Evolutionary conservation across 129 eudicot genomes (phyloP), one percentile per base, ranked within the genome.

Genomic region (Mikania micrantha): DNA sequence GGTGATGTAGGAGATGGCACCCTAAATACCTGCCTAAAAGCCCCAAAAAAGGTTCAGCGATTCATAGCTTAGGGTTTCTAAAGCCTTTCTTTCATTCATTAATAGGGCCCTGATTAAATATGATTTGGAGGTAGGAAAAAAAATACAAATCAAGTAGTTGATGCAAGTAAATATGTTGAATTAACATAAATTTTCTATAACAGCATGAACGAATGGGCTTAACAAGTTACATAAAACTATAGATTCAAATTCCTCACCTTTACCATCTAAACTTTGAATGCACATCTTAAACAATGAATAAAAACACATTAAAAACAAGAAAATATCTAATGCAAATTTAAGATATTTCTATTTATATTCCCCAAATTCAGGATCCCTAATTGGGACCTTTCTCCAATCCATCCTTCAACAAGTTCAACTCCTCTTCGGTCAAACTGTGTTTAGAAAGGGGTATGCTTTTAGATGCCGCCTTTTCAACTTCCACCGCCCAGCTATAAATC

Each of bases 401-500:
- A 40, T 87, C 97, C 73, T 85, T 85, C 84, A 90, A 44, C 70
- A 85, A 77, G 70, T 82, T 87, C 47, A 90, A 67, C 72, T 90
- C 97, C 67, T 90, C 97, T 71, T 90, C 97, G 0, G 97, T 81
- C 74, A 90, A 74, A 75, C 97, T 90, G 60, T 76, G 78, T 49
- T 90, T 90, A 0, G 83, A 7, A 72, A 58, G 80, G 9, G 88
- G 69, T 6, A 49, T 2, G 7, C 22, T 50, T 69, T 83, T 87
- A 28, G 73, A 28, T 0, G 75, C 24, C 72, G 85, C 87, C 71
- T 90, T 90, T 72, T 87, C 97, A 39, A 83, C 66, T 76, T 90
- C 97, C 4, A 90, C 84, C 0, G 97, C 97, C 97, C 97, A 87
- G 57, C 97, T 90, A 66, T 90, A 90, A 21, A 90, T 83, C 48